Evolutionary conservation across 192 early-diverging fungal genomes (phyloP), one percentile per base, ranked within the genome.

Genomic region (Coemansia sp.): DNA sequence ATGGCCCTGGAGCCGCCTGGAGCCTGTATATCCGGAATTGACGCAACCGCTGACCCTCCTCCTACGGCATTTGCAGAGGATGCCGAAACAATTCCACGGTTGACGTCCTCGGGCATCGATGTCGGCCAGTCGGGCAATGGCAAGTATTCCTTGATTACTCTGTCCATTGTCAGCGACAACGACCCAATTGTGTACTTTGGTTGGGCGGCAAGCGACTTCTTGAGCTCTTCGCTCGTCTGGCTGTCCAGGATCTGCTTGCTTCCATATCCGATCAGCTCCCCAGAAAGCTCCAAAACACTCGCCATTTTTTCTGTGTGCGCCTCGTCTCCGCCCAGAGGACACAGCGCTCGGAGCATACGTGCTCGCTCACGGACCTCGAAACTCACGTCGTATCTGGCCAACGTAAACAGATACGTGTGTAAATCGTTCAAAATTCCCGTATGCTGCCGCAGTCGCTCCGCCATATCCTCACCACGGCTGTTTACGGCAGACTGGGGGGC

Each of bases 311-410:
- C 70, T 7, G 52, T 16, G 13, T 68, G 63, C 34, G 66, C 72
- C 29, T 71, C 64, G 39, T 79, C 72, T 45, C 67, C 74, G 15
- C 63, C 33, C 37, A 79, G 63, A 51, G 63, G 68, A 70, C 60
- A 61, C 68, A 80, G 51, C 8, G 68, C 63, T 5, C 72, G 63
- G 25, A 79, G 73, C 57, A 93, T 86, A 45, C 97, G 76, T 10
- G 92, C 91, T 13, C 94, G 87, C 63, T 99, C 97, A 23, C 97
- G 84, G 3, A 98, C 88, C 67, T 95, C 93, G 63, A 90, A 96
- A 67, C 90, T 84, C 20, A 86, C 74, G 74, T 99, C 97, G 67
- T 90, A 97, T n/a, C 91, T 79, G 2, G 95, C 94, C 62, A 99
- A 74, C 39, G 93, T 88, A 48, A 95, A 86, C 30, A 94, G 69